Percentiles rank a stretch among this genome's conserved stretches.
Evolutionary conservation across 176 grass and related monocot genomes (phyloP).

Genomic region (Puccinellia tenuiflora): DNA sequence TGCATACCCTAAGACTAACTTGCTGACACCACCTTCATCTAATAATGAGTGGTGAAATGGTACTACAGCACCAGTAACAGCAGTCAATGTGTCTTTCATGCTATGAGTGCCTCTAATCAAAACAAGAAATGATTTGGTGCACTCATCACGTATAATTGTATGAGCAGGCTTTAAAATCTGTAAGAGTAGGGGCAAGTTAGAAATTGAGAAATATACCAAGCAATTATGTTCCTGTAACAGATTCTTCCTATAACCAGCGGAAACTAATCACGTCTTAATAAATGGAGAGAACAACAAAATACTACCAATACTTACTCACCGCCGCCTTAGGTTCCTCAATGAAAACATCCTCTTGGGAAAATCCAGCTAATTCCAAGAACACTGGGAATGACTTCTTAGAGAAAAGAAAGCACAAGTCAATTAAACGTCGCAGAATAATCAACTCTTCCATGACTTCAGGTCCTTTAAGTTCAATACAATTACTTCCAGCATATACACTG

Average conservation of each 20-base stretch:
- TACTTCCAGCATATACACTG: slow-evolving; percentile 69
- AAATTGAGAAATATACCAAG: slow-evolving; percentile 11
- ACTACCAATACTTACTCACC: slow-evolving; percentile 66
- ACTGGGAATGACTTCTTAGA: slow-evolving; percentile 85
- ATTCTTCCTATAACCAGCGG: background rate
- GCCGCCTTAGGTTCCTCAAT: slow-evolving; percentile 84
- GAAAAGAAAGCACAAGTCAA: slow-evolving; percentile 80
- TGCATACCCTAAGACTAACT: slow-evolving; percentile 92
- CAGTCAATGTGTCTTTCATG: slow-evolving; percentile 80
- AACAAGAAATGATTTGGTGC: slow-evolving; percentile 83
- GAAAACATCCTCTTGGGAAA: slow-evolving; percentile 70
- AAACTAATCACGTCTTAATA: background rate
- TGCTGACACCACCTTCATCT: slow-evolving; percentile 84
- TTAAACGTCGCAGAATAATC: slow-evolving; percentile 71
- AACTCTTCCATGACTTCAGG: slow-evolving; percentile 68
- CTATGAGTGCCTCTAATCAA: slow-evolving; percentile 93
- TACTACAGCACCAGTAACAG: slow-evolving; percentile 87
- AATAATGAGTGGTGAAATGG: slow-evolving; percentile 96
- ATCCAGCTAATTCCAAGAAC: slow-evolving; percentile 77
- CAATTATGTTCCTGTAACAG: slow-evolving; percentile 7
- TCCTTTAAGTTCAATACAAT: slow-evolving; percentile 68
- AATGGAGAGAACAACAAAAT: slow-evolving; percentile 20
- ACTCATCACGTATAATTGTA: slow-evolving; percentile 78
- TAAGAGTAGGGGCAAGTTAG: slow-evolving; percentile 1
- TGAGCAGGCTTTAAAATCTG: slow-evolving; percentile 89